Evolutionary conservation across 2,329 filamentous ascomycete species (phyloP).

Genomic region (Nemania serpens): DNA sequence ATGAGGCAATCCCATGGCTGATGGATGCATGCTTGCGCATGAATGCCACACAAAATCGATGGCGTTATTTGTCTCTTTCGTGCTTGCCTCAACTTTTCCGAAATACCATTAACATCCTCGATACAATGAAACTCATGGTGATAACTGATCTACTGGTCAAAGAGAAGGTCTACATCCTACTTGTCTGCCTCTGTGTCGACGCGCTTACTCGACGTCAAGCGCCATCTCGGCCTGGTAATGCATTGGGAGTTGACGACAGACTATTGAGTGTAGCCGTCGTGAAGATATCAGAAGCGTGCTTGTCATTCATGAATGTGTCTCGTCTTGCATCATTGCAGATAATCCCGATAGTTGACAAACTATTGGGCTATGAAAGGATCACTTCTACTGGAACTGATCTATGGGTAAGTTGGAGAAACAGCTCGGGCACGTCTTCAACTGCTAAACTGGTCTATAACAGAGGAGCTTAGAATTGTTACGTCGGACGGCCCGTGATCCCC

Average conservation of each 20-base stretch:
- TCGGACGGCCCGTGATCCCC: slow-evolving; percentile 30
- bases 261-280: slow-evolving; percentile 47
- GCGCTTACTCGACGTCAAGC: slow-evolving; percentile 42
- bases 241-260: slow-evolving; percentile 39
- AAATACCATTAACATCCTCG: slow-evolving; percentile 30
- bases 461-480: slow-evolving; percentile 40
- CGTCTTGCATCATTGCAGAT: slow-evolving; percentile 51
- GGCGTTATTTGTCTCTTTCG: slow-evolving; percentile 40
- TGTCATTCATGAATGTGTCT: slow-evolving; percentile 41
- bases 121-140: slow-evolving; percentile 4
- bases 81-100: slow-evolving; percentile 46
- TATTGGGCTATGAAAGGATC: slow-evolving; percentile 41
- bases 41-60: slow-evolving; percentile 46
- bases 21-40: slow-evolving; percentile 54
- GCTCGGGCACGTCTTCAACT: slow-evolving; percentile 22
- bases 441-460: slow-evolving; percentile 35
- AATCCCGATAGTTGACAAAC: slow-evolving; percentile 47
- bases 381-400: slow-evolving; percentile 47
- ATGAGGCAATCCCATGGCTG: slow-evolving; percentile 53
- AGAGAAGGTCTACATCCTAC: slow-evolving; percentile 46
- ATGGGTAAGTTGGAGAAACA: slow-evolving; percentile 43
- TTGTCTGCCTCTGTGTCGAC: slow-evolving; percentile 51
- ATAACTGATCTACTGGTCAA: slow-evolving; percentile 31
- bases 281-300: slow-evolving; percentile 45
- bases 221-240: slow-evolving; percentile 36